Base-by-base conservation (phyloP, 2,329 filamentous ascomycete species). In the Pseudogymnoascus sp. region DNA sequence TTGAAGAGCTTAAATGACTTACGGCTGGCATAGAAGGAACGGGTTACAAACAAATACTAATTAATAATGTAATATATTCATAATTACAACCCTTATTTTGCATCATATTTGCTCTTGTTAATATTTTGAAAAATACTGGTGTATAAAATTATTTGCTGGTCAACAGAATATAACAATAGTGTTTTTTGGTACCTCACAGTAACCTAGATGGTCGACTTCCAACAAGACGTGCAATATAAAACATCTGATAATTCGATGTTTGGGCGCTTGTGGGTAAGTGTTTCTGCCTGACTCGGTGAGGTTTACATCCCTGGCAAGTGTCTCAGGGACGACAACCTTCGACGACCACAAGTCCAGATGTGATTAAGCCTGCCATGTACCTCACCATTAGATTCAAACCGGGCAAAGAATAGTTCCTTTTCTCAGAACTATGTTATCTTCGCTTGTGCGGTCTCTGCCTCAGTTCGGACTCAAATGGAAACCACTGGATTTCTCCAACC, bases 41-140 rank as follows among this genome's bases (percentile, higher is more conserved):
- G 30, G 30, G 20, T 9, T 16, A 28, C 12, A 9, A 9, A 54
- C 18, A 54, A 54, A 28, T 35, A 54, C 2, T 33, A 54, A 54
- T 54, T 54, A 50, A 50, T 54, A 54, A 54, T 54, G 47, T 54
- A 54, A 33, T 20, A 54, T 20, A 33, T 50, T 50, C 25, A 30
- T 50, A 50, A 30, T 50, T 50, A 3, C 4, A 47, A 47, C 28
- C n/a, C 2, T 33, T 28, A 9, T 47, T 43, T 20, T 25, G 22
- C 22, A 3, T 25, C 4, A 18, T 39, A 39, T 2, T 25, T 25
- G 3, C 6, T n/a, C n/a, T n/a, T 22, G 2, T 11, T 8, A 39
- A n/a, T 4, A 14, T 25, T 1, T 25, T 1, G 2, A 18, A 18
- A 18, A 18, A 18, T 18, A 18, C 2, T 18, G 18, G 18, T 18